Base-by-base conservation (phyloP, 2,329 filamentous ascomycete species). In the Monilinia aucupariae region DNA sequence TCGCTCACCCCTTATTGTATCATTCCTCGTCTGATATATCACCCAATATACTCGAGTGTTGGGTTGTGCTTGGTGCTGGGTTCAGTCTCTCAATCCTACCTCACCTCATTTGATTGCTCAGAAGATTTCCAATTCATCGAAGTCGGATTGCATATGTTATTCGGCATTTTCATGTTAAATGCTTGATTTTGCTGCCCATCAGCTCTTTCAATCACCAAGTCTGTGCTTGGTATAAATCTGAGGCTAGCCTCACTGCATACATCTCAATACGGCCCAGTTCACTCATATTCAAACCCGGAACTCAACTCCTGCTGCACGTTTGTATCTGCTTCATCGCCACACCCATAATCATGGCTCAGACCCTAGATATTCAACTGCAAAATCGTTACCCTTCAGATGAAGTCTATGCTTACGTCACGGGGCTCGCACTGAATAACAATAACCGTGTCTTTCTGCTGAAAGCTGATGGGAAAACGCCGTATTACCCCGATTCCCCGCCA, bases 341-440 rank as follows among this genome's bases (percentile, higher is more conserved):
- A 34, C 6, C 27, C 20, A 6, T 12, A 17, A 64, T 52, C 32
- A 63, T 60, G 61, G 15, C 55, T 48, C 60, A 27, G 48, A 68
- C 67, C 27, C 76, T 90, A 52, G 78, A 82, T 59, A 80, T 91
- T 64, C 80, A 82, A 13, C 75, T 92, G 25, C 78, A 82, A 69
- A 92, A 92, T 76, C 82, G 83, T 68, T 88, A 87, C 1, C 76
- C 76, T 37, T 86, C 86, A 1, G 75, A 78, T 59, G 81, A 75
- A 41, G 82, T 85, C 50, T 91, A 84, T 70, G 88, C 85, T 25
- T 88, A 90, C 73, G 82, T 94, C 70, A 92, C 86, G 1, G 89
- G 89, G 25, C 78, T 80, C 22, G 84, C 85, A 39, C 71, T 87
- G 51, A 80, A 85, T 71, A 82, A 82, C 22, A 80, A 82, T 72